These are phyloP conservation scores for Monosporascus sp. DNA, from an alignment of 2,329 filamentous ascomycete genomes.

Conservation along the genomic window DNA sequence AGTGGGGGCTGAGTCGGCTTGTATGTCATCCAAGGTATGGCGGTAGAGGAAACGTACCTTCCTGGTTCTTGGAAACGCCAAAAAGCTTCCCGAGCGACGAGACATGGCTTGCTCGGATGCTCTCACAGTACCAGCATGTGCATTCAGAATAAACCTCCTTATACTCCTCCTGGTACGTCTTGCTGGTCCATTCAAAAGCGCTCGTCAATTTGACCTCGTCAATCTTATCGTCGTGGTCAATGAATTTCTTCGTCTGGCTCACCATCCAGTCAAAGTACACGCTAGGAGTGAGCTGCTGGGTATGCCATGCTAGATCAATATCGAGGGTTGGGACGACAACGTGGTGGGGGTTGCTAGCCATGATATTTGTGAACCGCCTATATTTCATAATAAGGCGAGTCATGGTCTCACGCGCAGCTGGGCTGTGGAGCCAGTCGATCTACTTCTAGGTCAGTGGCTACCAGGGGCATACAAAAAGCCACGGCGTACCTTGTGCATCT, in stretches of 20 bases:
- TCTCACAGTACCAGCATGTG: conserved; percentile 81
- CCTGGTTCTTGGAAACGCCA: conserved; percentile 39
- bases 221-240: conserved; percentile 83
- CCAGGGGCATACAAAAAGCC: background rate
- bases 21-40: too few species aligned
- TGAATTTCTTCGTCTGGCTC: conserved; percentile 46
- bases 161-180: conserved; percentile 61
- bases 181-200: conserved; percentile 68
- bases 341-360: conserved; percentile 39
- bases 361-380: conserved; percentile 56
- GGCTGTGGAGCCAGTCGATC: conserved; percentile 75
- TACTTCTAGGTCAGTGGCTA: conserved; percentile 5
- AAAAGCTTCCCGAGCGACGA: conserved; percentile 40
- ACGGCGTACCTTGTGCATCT: conserved; percentile 56
- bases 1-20: too few species aligned
- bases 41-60: conserved; percentile 22
- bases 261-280: conserved; percentile 58
- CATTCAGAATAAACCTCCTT: conserved; percentile 68
- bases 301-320: conserved; percentile 75
- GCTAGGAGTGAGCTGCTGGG: conserved; percentile 64
- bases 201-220: conserved; percentile 59
- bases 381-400: conserved; percentile 60
- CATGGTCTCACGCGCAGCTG: conserved; percentile 59
- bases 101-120: conserved; percentile 53
- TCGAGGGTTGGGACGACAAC: conserved; percentile 67